phyloP scores from a whole-genome alignment of 345 rosid species.

The Orychophragmus violaceus region DNA sequence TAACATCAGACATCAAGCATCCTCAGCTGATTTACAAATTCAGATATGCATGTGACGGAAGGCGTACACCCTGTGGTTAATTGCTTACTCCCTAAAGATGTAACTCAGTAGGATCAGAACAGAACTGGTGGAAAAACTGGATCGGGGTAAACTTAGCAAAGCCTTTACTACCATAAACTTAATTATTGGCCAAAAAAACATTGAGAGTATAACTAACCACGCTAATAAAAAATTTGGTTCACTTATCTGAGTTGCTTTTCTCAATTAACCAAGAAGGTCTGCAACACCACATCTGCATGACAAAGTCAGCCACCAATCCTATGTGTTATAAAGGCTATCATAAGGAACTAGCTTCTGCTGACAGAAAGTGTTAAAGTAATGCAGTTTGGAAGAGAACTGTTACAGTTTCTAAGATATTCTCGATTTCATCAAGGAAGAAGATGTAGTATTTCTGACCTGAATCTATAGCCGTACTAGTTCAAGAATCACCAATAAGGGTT shows the following conservation, averaged over 20 bases:
- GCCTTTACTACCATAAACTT: constrained; percentile 18
- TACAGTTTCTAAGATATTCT: background rate
- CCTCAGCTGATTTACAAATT: background rate
- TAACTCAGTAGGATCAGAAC: background rate
- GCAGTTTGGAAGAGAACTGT: background rate
- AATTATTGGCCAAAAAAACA: constrained; percentile 18
- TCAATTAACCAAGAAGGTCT: constrained; percentile 36
- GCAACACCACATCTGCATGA: constrained; percentile 39
- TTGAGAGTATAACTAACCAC: constrained; percentile 28
- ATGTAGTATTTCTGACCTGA: constrained; percentile 38
- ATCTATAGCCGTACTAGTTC: constrained; percentile 30
- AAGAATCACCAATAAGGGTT: constrained; percentile 25
- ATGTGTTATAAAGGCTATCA: constrained; percentile 9
- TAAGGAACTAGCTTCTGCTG: background rate
- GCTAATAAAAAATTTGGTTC: constrained; percentile 26
- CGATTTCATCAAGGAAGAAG: constrained; percentile 1
- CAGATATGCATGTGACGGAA: background rate
- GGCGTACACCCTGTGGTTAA: background rate
- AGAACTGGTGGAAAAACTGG: background rate
- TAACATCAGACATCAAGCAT: background rate
- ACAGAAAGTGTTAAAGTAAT: background rate
- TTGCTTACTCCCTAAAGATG: background rate
- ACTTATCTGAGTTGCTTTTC: constrained; percentile 35
- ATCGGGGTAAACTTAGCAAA: constrained; percentile 14
- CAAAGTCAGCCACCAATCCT: constrained; percentile 33